Evolutionary conservation across 495 filamentous ascomycete genomes (phyloP).

Genomic region (Aspergillus leporis): DNA sequence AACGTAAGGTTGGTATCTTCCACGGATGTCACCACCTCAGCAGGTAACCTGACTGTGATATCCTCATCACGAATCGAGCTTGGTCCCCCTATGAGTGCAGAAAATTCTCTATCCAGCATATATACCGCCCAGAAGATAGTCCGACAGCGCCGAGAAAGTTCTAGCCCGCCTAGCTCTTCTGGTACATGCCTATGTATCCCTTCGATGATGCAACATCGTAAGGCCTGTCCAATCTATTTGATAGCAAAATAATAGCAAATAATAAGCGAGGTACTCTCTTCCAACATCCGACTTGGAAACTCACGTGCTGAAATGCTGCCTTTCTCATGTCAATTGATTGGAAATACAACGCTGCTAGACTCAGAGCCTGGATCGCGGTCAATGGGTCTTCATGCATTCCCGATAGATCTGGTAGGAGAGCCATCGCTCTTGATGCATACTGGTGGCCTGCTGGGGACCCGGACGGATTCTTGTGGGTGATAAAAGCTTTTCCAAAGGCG

Average conservation of each 20-base stretch:
- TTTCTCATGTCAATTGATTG: constrained; percentile 41
- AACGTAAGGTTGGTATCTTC: constrained; percentile 28
- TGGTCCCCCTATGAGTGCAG: constrained; percentile 37
- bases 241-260: not conserved
- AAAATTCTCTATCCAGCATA: constrained; percentile 39
- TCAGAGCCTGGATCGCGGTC: constrained; percentile 36
- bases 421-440: constrained; percentile 39
- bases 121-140: constrained; percentile 44
- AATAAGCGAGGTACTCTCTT: not conserved
- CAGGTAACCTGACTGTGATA: constrained; percentile 35
- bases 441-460: constrained; percentile 38
- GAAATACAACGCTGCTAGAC: constrained; percentile 35
- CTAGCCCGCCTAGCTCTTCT: constrained; percentile 23
- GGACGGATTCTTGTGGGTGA: constrained; percentile 27
- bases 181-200: constrained; percentile 39
- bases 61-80: constrained; percentile 40
- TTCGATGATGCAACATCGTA: constrained; percentile 37
- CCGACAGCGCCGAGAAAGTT: constrained; percentile 31
- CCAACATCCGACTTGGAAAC: not conserved
- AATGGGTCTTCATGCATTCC: constrained; percentile 35
- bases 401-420: constrained; percentile 37
- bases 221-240: constrained; percentile 36
- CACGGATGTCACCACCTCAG: constrained; percentile 26
- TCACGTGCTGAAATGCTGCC: constrained; percentile 38
- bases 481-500: constrained; percentile 43